Evolutionary conservation across 495 filamentous ascomycete species (phyloP), one percentile per base, ranked within the genome.

Genomic region (Aspergillus cavernicola): DNA sequence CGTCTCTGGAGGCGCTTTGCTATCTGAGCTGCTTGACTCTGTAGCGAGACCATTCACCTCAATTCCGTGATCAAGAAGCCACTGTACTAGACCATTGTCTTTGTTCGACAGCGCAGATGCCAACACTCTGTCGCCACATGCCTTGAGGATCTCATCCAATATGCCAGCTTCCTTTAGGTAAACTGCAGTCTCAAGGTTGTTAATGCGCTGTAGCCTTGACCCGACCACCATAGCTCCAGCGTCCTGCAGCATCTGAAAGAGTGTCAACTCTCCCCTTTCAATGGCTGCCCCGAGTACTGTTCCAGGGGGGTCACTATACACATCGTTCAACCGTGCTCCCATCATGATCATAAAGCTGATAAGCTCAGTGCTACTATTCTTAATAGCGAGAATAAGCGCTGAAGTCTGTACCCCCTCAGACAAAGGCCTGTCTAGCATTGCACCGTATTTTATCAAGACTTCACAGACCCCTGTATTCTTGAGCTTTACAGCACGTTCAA

Each of bases 251-350:
- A 6, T n/a, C 1, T 8, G 23, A n/a, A 52, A 33, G 16, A 52
- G 37, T 8, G 18, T 1, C 1, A 33, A 1, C 23, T 52, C 9
- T 16, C 49, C 49, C 26, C 8, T 20, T 24, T 52, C 49, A 18
- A 52, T 42, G 16, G 49, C 49, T 12, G 49, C 49, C 13, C 24
- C 49, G n/a, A 52, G 16, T n/a, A 35, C 49, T 9, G 49, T 42
- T 15, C 49, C 49, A 15, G 49, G 49, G n/a, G 24, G 0, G 1
- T 19, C 23, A 26, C 26, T 22, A 42, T 52, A 42, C 12, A 24
- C n/a, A 23, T 52, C 49, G 26, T 52, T 38, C 38, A 52, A 24
- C 3, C 49, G 49, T 22, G 37, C 49, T 42, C 49, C 49, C 10
- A 12, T 6, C 10, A n/a, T 2, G 37, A 52, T 35, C 4, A 52